Percentiles rank a stretch among this genome's conserved stretches.
phyloP scores from a whole-genome alignment of 306 rosid species.

The Citrullus mucosospermus region DNA sequence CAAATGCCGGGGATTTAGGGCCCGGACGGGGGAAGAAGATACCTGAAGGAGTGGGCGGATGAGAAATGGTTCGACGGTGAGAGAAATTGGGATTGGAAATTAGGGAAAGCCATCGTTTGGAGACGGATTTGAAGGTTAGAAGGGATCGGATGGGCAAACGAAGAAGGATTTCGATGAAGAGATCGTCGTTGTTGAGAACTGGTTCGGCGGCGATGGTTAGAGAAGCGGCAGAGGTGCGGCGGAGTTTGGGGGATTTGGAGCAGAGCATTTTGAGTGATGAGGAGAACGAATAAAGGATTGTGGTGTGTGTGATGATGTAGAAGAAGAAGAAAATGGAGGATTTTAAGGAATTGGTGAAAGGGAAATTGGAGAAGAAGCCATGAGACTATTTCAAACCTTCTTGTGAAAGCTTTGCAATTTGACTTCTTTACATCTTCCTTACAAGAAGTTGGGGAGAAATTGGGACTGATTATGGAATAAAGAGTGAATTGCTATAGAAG shows the following conservation, averaged over 20 bases:
- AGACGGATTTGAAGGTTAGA: conserved; percentile 4
- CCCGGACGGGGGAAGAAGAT: conserved; percentile 3
- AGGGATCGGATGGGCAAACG: conserved; percentile 6
- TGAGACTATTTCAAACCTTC: not conserved
- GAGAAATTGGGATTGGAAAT: conserved; percentile 11
- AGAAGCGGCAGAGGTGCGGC: not conserved
- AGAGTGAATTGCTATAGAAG: too few relatives aligned
- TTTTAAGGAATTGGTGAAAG: not conserved
- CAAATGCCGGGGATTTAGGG: not conserved
- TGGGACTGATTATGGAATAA: too few relatives aligned
- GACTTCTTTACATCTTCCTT: not conserved
- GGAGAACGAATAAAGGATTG: not conserved
- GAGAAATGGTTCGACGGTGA: conserved; percentile 5
- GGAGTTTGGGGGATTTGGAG: not conserved
- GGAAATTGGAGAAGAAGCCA: not conserved
- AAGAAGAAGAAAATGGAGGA: not conserved
- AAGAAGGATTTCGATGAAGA: conserved; percentile 7
- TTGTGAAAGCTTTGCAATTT: not conserved
- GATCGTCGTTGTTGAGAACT: conserved; percentile 13
- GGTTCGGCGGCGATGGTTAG: not conserved
- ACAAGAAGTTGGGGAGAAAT: too few relatives aligned
- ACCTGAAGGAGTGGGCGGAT: conserved; percentile 9
- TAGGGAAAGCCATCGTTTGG: conserved; percentile 21
- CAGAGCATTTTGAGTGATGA: not conserved
- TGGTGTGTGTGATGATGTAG: not conserved